phyloP scores from a whole-genome alignment of 2,329 filamentous ascomycete genomes.

The Fusarium subtropicale region DNA sequence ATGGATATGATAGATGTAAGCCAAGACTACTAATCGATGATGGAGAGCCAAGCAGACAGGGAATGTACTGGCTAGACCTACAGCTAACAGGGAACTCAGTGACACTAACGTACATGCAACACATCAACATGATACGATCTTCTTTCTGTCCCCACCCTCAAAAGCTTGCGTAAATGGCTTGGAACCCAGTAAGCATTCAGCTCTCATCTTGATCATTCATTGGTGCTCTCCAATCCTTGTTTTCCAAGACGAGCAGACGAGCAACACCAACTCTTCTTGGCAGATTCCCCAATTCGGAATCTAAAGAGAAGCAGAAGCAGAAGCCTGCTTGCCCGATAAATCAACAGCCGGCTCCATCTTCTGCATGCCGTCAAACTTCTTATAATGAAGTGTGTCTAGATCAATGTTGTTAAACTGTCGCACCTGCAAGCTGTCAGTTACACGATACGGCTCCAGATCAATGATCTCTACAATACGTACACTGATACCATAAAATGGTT shows the following conservation, averaged over 20 bases:
- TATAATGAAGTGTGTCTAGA: slow-evolving; percentile 53
- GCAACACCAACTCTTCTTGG: not conserved
- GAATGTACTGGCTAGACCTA: not conserved
- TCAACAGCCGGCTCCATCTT: slow-evolving; percentile 52
- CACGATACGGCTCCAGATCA: not conserved
- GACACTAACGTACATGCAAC: slow-evolving; percentile 16
- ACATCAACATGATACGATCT: slow-evolving; percentile 21
- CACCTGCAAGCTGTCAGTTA: slow-evolving; percentile 47
- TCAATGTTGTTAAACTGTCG: slow-evolving; percentile 58
- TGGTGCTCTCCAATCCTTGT: slow-evolving; percentile 1
- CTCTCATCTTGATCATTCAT: slow-evolving; percentile 33
- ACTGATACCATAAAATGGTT: slow-evolving; percentile 56
- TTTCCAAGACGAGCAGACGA: not conserved
- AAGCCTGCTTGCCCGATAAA: slow-evolving; percentile 50
- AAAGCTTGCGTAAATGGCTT: slow-evolving; percentile 46
- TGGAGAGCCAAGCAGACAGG: slow-evolving; percentile 27
- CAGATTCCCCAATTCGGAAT: slow-evolving; percentile 7
- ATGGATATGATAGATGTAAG: slow-evolving; percentile 2
- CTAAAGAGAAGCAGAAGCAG: not conserved
- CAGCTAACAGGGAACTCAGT: slow-evolving; percentile 4
- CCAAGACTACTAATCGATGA: slow-evolving; percentile 28
- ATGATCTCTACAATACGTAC: slow-evolving; percentile 46
- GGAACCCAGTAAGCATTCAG: slow-evolving; percentile 18
- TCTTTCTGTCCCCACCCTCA: slow-evolving; percentile 12
- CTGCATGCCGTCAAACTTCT: slow-evolving; percentile 53